Conservation (phyloP, 164 flowering plant genomes). For the Vitis amurensis region DNA sequence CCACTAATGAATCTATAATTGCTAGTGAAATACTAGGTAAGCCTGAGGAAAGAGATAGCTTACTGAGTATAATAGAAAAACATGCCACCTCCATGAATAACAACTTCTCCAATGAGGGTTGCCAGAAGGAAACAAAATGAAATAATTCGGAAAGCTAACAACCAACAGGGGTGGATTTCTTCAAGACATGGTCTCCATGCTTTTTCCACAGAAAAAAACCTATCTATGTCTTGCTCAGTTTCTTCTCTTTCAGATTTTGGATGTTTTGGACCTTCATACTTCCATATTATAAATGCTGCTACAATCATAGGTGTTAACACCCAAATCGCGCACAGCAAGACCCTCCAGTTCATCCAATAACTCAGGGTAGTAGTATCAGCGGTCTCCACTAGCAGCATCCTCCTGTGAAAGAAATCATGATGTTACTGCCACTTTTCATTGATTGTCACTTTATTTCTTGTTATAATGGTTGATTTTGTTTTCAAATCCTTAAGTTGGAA, state of each 20-base stretch:
- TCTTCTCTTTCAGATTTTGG: constrained; percentile 5
- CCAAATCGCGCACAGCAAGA: constrained; percentile 20
- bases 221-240: neutral
- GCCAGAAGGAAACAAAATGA: constrained; percentile 30
- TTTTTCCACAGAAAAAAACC: constrained; percentile 9
- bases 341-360: constrained; percentile 44
- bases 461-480: too few relatives aligned
- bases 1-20: too few relatives aligned
- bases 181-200: constrained; percentile 38
- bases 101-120: constrained; percentile 15
- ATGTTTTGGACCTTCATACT: constrained; percentile 18
- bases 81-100: constrained; percentile 16
- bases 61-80: constrained; percentile 41
- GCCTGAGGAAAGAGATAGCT: constrained; percentile 1
- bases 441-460: too few relatives aligned
- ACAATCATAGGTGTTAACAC: constrained; percentile 5
- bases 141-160: constrained; percentile 26
- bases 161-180: constrained; percentile 38
- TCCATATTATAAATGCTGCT: constrained; percentile 27
- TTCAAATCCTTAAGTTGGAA: too few relatives aligned
- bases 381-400: constrained; percentile 1
- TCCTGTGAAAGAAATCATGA: constrained; percentile 16
- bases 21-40: neutral
- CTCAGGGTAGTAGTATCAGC: constrained; percentile 12
- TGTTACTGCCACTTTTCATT: too few relatives aligned